Conservation (phyloP, 2,329 filamentous ascomycete species). For the Sporothrix pseudoabietina region DNA sequence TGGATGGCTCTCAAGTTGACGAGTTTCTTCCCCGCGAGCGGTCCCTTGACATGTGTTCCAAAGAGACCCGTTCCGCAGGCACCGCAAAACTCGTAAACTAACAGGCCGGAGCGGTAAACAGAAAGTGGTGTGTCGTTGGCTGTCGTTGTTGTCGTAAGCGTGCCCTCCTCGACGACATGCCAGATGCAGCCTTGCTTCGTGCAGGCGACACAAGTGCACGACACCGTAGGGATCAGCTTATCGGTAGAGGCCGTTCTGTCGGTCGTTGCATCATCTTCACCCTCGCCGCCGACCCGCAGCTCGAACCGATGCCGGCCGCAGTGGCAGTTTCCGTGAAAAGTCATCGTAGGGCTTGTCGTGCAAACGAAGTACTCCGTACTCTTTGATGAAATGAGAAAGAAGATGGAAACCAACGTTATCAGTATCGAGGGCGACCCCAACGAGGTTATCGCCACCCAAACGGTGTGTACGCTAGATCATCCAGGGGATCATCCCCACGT, state of each 20-base stretch:
- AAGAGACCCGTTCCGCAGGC: conserved; percentile 27
- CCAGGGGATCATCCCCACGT: conserved; percentile 14
- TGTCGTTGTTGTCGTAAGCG: neutral
- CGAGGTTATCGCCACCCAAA: conserved; percentile 4
- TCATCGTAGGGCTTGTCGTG: conserved; percentile 7
- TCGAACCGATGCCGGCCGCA: conserved; percentile 32
- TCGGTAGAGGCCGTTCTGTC: neutral
- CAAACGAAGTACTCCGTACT: neutral
- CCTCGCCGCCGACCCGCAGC: conserved; percentile 6
- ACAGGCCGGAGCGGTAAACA: conserved; percentile 1
- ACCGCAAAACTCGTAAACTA: conserved; percentile 29
- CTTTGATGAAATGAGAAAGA: neutral
- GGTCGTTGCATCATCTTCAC: neutral
- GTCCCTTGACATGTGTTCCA: conserved; percentile 6
- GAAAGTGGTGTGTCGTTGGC: neutral
- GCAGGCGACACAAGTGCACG: conserved; percentile 13
- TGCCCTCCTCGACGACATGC: neutral
- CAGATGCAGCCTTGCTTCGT: conserved; percentile 29
- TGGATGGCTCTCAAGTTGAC: conserved; percentile 27
- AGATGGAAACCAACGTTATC: neutral
- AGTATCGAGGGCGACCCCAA: neutral
- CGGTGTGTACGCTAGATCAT: conserved; percentile 4
- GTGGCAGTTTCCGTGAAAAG: conserved; percentile 30
- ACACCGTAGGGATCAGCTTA: neutral
- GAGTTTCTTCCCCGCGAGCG: neutral